Evolutionary conservation across 257 asterid genomes (phyloP).

Genomic region (Striga asiatica): DNA sequence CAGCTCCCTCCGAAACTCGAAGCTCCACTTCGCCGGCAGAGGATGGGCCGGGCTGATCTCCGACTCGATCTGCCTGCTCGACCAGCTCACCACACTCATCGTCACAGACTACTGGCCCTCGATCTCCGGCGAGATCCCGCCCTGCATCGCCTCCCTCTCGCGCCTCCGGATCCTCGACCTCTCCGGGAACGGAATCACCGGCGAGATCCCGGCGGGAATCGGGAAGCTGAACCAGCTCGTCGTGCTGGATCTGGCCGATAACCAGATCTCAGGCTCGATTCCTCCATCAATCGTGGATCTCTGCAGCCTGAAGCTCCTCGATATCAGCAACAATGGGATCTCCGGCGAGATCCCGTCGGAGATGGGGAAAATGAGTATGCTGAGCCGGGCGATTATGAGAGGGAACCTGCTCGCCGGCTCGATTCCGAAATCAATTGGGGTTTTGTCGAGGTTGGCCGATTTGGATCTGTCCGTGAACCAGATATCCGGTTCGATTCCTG

Average conservation of each 20-base stretch:
- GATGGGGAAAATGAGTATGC: constrained; percentile 55
- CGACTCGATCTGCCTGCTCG: constrained; percentile 50
- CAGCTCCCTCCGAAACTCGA: constrained; percentile 22
- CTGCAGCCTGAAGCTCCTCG: constrained; percentile 55
- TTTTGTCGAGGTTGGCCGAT: constrained; percentile 51
- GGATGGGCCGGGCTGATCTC: constrained; percentile 68
- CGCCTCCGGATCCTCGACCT: constrained; percentile 54
- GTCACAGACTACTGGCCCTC: constrained; percentile 78
- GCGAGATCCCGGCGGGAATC: constrained; percentile 50
- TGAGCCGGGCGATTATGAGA: constrained; percentile 66
- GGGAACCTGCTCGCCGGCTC: constrained; percentile 61
- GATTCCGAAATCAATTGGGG: constrained; percentile 44
- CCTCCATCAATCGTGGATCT: constrained; percentile 56
- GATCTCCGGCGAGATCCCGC: constrained; percentile 57
- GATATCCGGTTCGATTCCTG: constrained; percentile 41
- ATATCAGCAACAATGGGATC: constrained; percentile 51
- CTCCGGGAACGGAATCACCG: constrained; percentile 59
- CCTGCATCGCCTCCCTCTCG: constrained; percentile 44
- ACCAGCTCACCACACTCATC: constrained; percentile 51
- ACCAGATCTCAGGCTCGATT: constrained; percentile 50
- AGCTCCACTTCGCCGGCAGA: constrained; percentile 55
- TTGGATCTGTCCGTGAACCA: constrained; percentile 56
- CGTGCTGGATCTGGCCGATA: constrained; percentile 65
- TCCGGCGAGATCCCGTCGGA: constrained; percentile 47
- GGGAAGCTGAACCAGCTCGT: constrained; percentile 48